Evolutionary conservation across 371 early-diverging fungal genomes (phyloP).

Genomic region (Dentiscutata heterogama): DNA sequence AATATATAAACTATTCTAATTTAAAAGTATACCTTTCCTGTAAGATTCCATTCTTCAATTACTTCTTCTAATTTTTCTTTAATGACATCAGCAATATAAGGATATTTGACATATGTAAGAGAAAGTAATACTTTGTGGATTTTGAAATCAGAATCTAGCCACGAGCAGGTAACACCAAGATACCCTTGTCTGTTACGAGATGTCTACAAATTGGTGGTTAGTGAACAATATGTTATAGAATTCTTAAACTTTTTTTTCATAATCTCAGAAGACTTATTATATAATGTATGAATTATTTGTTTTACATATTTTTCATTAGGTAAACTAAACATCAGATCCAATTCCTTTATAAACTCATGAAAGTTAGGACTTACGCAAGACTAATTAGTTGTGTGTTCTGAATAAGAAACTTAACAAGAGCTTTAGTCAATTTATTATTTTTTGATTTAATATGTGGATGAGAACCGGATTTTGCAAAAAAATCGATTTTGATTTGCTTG

Average conservation of each 20-base stretch:
- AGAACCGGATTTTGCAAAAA: no score
- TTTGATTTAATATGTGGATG: no score
- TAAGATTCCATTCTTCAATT: neutral
- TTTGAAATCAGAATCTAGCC: neutral
- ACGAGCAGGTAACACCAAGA: slow-evolving; percentile 5
- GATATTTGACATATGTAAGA: neutral
- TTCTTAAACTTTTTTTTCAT: neutral
- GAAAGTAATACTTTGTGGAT: neutral
- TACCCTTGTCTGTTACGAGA: neutral
- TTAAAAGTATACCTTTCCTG: neutral
- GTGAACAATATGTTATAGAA: neutral
- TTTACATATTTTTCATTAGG: neutral
- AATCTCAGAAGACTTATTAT: neutral
- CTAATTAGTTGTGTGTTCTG: no score
- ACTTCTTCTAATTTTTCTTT: neutral
- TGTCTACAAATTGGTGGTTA: neutral
- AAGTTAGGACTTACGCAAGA: neutral
- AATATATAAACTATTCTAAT: neutral
- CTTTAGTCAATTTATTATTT: no score
- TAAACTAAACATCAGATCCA: neutral
- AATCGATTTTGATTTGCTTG: no score
- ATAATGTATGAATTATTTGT: neutral
- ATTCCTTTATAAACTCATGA: neutral
- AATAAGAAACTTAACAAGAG: no score
- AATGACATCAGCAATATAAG: neutral